Percentiles rank a stretch among this genome's conserved stretches.
phyloP scores from a whole-genome alignment of 1,284 basidiomycete species.

The Sanghuangporus weigelae region DNA sequence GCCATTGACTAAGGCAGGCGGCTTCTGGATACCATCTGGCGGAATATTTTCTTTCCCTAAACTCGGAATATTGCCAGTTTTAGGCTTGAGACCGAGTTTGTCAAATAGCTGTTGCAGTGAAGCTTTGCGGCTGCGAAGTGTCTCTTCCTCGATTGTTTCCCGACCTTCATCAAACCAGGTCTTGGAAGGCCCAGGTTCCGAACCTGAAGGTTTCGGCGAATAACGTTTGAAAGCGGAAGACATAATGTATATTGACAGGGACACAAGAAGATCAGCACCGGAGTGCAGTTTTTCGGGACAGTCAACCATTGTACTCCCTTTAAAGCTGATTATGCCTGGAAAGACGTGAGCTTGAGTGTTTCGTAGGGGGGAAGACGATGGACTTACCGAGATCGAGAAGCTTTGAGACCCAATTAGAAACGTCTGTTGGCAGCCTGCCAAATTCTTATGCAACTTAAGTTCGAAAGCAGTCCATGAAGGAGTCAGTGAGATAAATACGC shows the following conservation, averaged over 20 bases:
- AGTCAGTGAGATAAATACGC: constrained; percentile 17
- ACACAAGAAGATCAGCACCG: constrained; percentile 67
- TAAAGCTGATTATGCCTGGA: constrained; percentile 57
- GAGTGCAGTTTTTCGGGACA: constrained; percentile 60
- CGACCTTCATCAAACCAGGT: constrained; percentile 60
- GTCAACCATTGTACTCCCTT: constrained; percentile 61
- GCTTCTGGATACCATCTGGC: background rate
- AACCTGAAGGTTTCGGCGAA: constrained; percentile 25
- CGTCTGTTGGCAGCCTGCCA: constrained; percentile 63
- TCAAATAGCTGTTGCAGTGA: constrained; percentile 61
- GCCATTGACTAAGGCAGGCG: background rate
- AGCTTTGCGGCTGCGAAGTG: constrained; percentile 72
- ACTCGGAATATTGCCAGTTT: constrained; percentile 33
- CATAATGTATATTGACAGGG: constrained; percentile 62
- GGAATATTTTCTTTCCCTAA: constrained; percentile 13
- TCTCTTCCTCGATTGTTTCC: constrained; percentile 71
- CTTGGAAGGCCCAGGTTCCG: constrained; percentile 23
- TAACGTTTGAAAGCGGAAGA: constrained; percentile 51
- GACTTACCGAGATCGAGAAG: constrained; percentile 63
- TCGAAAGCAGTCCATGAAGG: constrained; percentile 11
- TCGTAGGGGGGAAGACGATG: background rate
- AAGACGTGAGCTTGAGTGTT: background rate
- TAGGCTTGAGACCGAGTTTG: constrained; percentile 55
- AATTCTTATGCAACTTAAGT: constrained; percentile 46
- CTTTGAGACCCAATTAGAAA: constrained; percentile 64